Percentiles rank a stretch among this genome's conserved stretches.
Conservation (phyloP, 257 asterid species). For the Solanum sejunctum region DNA sequence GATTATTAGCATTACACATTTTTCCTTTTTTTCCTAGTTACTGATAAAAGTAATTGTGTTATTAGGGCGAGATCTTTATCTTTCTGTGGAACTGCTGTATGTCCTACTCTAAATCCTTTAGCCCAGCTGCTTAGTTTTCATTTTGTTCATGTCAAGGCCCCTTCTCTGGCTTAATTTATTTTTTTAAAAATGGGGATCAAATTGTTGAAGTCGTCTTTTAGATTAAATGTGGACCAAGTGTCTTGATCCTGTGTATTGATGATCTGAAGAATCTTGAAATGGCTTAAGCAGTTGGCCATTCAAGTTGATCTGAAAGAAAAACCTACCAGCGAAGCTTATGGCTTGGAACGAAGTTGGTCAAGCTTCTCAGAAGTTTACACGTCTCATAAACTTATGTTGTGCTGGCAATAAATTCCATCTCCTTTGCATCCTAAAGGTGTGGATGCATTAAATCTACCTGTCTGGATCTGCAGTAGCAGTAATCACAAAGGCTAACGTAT, state of each 20-base stretch:
- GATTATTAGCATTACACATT: not conserved
- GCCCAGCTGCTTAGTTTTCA: not conserved
- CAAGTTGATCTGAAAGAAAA: not conserved
- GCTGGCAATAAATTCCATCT: not conserved
- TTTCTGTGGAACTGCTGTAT: not conserved
- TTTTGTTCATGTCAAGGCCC: not conserved
- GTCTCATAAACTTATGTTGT: not conserved
- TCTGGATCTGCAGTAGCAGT: not conserved
- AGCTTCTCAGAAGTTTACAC: not conserved
- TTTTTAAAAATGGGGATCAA: not conserved
- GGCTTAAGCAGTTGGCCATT: not conserved
- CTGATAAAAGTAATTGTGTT: not conserved
- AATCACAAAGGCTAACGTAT: not conserved
- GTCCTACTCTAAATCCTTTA: not conserved
- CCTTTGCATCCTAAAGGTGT: not conserved
- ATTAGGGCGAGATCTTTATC: not conserved
- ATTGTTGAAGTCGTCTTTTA: not conserved
- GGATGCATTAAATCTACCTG: not conserved
- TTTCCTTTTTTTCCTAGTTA: not conserved
- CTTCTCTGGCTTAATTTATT: not conserved
- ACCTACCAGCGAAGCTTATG: not conserved
- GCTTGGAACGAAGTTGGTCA: not conserved
- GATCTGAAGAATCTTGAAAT: not conserved
- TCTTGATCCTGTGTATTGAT: not conserved
- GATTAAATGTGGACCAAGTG: not conserved